Evolutionary conservation across 345 rosid species (phyloP), one percentile per base, ranked within the genome.

Genomic region (Euphorbia lathyris): DNA sequence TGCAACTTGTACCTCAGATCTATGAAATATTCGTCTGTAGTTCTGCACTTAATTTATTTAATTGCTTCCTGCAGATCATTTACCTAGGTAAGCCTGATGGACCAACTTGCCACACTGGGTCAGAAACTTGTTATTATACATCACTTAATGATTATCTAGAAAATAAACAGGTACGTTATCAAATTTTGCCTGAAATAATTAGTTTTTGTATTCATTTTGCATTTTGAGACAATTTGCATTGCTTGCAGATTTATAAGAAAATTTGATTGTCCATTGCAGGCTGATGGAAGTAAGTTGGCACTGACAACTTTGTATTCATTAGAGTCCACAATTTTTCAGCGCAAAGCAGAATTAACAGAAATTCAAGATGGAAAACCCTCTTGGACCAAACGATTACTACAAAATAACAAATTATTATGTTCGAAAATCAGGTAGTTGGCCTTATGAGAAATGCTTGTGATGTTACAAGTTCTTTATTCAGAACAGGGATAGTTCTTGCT

Each of bases 11-110:
- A 11, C 47, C 48, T 14, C 19, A 23, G 43, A 66, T 73, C 26
- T 11, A 13, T 40, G 5, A 59, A 55, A 16, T 25, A 0, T 65
- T 26, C 50, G 53, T 58, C 6, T 9, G 8, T 17, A 5, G 17
- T 48, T 14, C 0, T 27, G 43, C 34, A 53, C 67, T 63, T 32
- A 61, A 23, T 68, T 66, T n/a, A 34, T 34, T 14, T 50, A 27
- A 63, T 63, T 75, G 8, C 12, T 72, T n/a, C 27, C 56, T 47
- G 57, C 86, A 95, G 97, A 90, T 95, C 75, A 87, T 95, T 52
- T 95, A 95, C 78, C 96, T 90, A 0, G 97, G 97, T 58, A 86
- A 90, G 66, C 96, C 97, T 19, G 97, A 86, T 79, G 98, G 98
- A 10, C 96, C 99, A 48, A 86, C 94, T 38, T 95, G 99, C 75